Conservation (phyloP, 1,139 yeast species). For the Yamadazyma pseudoaaseri region DNA sequence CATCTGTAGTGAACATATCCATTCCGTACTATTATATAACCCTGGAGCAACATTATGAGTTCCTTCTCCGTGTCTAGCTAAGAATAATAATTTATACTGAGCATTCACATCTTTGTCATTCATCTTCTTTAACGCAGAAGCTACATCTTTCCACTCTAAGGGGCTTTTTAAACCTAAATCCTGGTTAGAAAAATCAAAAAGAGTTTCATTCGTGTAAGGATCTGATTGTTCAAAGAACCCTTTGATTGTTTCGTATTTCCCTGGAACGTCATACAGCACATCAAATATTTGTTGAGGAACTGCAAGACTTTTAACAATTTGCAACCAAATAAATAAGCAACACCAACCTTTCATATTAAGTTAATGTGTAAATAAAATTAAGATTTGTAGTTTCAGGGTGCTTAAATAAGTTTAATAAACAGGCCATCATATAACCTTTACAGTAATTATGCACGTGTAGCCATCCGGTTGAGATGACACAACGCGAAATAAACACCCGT, state of each 20-base stretch:
- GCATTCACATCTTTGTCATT: slow-evolving; percentile 11
- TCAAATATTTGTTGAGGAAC: neutral
- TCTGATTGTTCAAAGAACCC: slow-evolving; percentile 12
- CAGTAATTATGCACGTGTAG: too few species aligned
- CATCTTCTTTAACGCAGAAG: slow-evolving; percentile 8
- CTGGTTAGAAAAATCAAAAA: slow-evolving; percentile 5
- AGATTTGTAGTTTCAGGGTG: too few species aligned
- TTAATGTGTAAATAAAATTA: too few species aligned
- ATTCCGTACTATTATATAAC: slow-evolving; percentile 18
- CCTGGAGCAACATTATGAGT: slow-evolving; percentile 52
- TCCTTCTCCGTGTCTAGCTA: slow-evolving; percentile 67
- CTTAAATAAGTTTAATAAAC: too few species aligned
- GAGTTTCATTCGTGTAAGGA: slow-evolving; percentile 5
- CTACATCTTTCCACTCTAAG: slow-evolving; percentile 13
- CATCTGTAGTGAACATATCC: slow-evolving; percentile 35
- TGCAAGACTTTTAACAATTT: neutral
- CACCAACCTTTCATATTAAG: too few species aligned
- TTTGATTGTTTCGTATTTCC: slow-evolving; percentile 5
- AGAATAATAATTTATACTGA: slow-evolving; percentile 29
- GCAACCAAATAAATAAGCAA: neutral
- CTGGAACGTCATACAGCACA: slow-evolving; percentile 6
- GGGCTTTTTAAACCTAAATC: slow-evolving; percentile 9
- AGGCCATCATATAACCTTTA: too few species aligned
- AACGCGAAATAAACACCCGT: too few species aligned
- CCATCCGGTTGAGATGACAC: too few species aligned